Conservation (phyloP, 2,329 filamentous ascomycete species). For the Madurella mycetomatis region DNA sequence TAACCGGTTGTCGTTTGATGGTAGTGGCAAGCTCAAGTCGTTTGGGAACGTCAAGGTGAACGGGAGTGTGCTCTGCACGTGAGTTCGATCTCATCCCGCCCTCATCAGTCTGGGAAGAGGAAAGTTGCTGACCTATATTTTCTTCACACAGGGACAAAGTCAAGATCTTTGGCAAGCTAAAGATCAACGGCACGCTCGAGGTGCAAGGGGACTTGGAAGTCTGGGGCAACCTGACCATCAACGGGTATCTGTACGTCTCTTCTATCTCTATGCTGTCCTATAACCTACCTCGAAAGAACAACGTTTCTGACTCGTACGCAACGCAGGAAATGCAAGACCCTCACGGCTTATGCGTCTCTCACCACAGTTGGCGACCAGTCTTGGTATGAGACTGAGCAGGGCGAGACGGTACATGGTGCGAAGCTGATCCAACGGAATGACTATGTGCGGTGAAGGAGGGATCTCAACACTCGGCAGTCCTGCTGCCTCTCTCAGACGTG, state of each 20-base stretch:
- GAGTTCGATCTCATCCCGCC: constrained; percentile 17
- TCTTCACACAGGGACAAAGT: constrained; percentile 37
- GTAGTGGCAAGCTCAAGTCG: constrained; percentile 42
- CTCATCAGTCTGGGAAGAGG: not conserved
- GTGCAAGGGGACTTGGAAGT: constrained; percentile 41
- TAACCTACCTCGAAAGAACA: not conserved
- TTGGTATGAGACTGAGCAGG: constrained; percentile 39
- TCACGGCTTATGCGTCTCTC: constrained; percentile 44
- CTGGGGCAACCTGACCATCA: constrained; percentile 43
- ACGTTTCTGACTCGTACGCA: not conserved
- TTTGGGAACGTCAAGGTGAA: constrained; percentile 43
- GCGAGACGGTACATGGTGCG: constrained; percentile 41
- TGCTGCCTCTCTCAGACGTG: not conserved
- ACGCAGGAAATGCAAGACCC: constrained; percentile 39
- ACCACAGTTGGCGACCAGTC: constrained; percentile 44
- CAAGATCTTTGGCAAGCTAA: constrained; percentile 45
- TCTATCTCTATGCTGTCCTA: not conserved
- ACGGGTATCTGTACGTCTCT: constrained; percentile 40
- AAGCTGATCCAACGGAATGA: constrained; percentile 38
- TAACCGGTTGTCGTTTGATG: not conserved
- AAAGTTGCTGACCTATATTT: too few species aligned
- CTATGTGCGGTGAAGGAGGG: constrained; percentile 36
- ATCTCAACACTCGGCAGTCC: not conserved
- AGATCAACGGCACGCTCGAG: constrained; percentile 39
- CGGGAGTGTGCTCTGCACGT: constrained; percentile 38